Conservation (phyloP, 257 asterid species). For the Solanum habrochaites region DNA sequence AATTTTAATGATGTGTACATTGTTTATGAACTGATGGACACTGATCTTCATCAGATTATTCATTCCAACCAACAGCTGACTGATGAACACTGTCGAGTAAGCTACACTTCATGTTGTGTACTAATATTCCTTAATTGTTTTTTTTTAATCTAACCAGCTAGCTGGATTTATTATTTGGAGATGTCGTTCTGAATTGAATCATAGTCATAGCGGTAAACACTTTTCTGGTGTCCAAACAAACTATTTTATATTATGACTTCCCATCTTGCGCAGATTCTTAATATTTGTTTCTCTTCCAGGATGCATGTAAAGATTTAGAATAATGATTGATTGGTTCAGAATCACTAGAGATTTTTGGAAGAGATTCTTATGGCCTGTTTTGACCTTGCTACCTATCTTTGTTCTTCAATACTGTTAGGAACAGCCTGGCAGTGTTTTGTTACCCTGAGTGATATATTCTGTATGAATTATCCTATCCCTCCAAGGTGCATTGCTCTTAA, state of each 20-base stretch:
- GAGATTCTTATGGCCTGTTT: neutral
- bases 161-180: neutral
- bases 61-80: slow-evolving; percentile 12
- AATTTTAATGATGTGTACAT: slow-evolving; percentile 19
- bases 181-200: neutral
- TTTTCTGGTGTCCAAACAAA: neutral
- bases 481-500: neutral
- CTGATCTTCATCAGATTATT: slow-evolving; percentile 22
- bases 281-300: neutral
- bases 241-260: neutral
- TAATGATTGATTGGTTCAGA: neutral
- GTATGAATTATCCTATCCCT: neutral
- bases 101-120: neutral
- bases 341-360: neutral
- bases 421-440: neutral
- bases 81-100: slow-evolving; percentile 17
- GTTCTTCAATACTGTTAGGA: neutral
- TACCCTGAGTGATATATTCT: neutral
- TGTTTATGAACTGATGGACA: slow-evolving; percentile 19
- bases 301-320: neutral
- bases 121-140: neutral
- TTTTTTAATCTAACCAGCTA: neutral
- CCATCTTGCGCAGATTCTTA: neutral
- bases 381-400: neutral
- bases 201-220: neutral